These are phyloP conservation scores for Phytophthora tubulina DNA, from an alignment of 352 stramenopile genomes.

Conservation along the genomic window DNA sequence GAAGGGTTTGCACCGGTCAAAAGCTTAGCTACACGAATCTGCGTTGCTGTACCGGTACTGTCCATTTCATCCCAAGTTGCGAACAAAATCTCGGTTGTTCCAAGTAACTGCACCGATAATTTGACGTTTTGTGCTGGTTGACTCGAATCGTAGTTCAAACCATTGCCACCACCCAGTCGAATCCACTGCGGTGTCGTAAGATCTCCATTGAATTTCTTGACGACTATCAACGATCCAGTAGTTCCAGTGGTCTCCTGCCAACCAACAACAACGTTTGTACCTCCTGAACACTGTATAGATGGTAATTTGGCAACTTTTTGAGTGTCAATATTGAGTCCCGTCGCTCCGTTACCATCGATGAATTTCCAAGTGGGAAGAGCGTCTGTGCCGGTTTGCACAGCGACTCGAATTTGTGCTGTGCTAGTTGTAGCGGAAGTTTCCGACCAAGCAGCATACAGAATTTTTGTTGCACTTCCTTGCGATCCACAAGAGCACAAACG, in stretches of 20 bases:
- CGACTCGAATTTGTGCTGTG: conserved; percentile 61
- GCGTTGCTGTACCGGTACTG: conserved; percentile 26
- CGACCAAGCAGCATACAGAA: conserved; percentile 67
- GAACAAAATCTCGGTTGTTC: conserved; percentile 42
- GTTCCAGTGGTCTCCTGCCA: conserved; percentile 57
- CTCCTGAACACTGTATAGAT: conserved; percentile 52
- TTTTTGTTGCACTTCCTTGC: conserved; percentile 2
- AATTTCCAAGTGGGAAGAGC: conserved; percentile 53
- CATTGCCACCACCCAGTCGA: conserved; percentile 40
- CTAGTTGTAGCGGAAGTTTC: conserved; percentile 45
- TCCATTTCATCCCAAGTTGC: conserved; percentile 68
- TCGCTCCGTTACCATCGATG: conserved; percentile 57
- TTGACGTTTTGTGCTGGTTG: conserved; percentile 59
- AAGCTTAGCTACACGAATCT: conserved; percentile 59
- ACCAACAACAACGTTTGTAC: conserved; percentile 49
- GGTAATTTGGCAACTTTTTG: conserved; percentile 39
- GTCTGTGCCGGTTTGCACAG: conserved; percentile 54
- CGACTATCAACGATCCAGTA: conserved; percentile 32
- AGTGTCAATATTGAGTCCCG: conserved; percentile 54
- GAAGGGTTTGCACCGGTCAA: background rate
- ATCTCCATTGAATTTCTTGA: conserved; percentile 59
- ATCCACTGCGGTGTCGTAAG: conserved; percentile 48
- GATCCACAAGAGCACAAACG: conserved; percentile 55
- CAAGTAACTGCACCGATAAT: conserved; percentile 35
- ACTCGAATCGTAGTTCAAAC: conserved; percentile 56